Conservation (phyloP, 78 protist species). For the Dictyostelium discoideum region DNA sequence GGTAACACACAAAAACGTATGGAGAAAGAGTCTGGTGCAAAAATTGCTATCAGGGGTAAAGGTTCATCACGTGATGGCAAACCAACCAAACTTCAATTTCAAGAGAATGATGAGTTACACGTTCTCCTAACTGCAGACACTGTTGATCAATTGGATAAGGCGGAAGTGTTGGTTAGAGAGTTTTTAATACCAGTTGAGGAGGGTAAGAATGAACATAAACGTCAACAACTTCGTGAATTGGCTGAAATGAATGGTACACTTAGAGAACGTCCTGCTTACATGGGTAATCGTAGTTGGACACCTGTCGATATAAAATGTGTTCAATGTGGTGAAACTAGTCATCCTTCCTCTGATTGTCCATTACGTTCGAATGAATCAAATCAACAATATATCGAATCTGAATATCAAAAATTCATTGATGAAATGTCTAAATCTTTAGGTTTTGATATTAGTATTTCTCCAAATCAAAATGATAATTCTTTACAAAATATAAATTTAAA, state of each 20-base stretch:
- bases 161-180: slow-evolving; percentile 72
- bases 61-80: slow-evolving; percentile 95
- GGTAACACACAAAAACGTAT: slow-evolving; percentile 93
- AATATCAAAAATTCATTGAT: slow-evolving; percentile 53
- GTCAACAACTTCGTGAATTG: slow-evolving; percentile 91
- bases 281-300: slow-evolving; percentile 47
- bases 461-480: neutral
- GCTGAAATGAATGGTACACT: slow-evolving; percentile 95
- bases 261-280: slow-evolving; percentile 74
- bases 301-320: slow-evolving; percentile 76
- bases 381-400: slow-evolving; percentile 41
- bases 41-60: slow-evolving; percentile 92
- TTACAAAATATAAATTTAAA: neutral
- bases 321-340: slow-evolving; percentile 81
- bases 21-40: slow-evolving; percentile 92
- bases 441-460: neutral
- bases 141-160: slow-evolving; percentile 81
- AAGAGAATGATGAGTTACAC: slow-evolving; percentile 90
- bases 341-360: slow-evolving; percentile 87
- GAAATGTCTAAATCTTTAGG: slow-evolving; percentile 25
- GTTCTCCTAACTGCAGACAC: slow-evolving; percentile 88
- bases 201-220: slow-evolving; percentile 91
- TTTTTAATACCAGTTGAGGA: slow-evolving; percentile 90
- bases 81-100: slow-evolving; percentile 22
- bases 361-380: slow-evolving; percentile 67